phyloP scores from a whole-genome alignment of 768 basidiomycete species.

The Hypsizygus marmoreus region DNA sequence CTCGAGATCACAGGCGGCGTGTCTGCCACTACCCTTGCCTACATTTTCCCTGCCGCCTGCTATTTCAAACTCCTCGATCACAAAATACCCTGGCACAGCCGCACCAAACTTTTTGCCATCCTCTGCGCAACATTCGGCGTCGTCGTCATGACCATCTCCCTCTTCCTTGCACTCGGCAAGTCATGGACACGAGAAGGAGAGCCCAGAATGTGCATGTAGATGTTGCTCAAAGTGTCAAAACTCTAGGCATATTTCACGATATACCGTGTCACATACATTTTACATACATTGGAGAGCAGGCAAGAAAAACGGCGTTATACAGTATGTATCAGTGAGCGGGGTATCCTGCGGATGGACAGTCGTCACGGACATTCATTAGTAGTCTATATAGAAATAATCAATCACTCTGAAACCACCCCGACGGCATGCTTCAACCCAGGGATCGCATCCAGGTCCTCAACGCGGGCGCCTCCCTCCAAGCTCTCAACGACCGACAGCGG shows the following conservation, averaged over 20 bases:
- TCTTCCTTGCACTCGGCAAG: conserved; percentile 76
- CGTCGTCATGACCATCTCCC: conserved; percentile 75
- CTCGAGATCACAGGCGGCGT: conserved; percentile 99
- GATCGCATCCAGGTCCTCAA: conserved; percentile 62
- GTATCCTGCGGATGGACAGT: no score
- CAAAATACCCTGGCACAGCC: conserved; percentile 62
- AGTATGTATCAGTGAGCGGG: no score
- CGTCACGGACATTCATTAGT: no score
- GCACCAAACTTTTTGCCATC: conserved; percentile 74
- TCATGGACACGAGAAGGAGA: conserved; percentile 74
- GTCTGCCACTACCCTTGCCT: conserved; percentile 88
- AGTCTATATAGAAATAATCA: neutral
- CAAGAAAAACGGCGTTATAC: no score
- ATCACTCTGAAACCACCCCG: conserved; percentile 2
- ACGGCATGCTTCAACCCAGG: conserved; percentile 52
- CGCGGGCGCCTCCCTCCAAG: conserved; percentile 58
- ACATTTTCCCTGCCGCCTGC: conserved; percentile 88
- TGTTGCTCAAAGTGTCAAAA: conserved; percentile 5
- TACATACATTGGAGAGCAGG: conserved; percentile 16
- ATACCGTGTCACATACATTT: conserved; percentile 21
- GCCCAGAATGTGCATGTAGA: conserved; percentile 70
- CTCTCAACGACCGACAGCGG: conserved; percentile 76
- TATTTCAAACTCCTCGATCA: conserved; percentile 73
- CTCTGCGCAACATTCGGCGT: conserved; percentile 74
- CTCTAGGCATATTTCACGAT: conserved; percentile 13